Evolutionary conservation across 768 basidiomycete species (phyloP).

Genomic region (Amanita fuliginea): DNA sequence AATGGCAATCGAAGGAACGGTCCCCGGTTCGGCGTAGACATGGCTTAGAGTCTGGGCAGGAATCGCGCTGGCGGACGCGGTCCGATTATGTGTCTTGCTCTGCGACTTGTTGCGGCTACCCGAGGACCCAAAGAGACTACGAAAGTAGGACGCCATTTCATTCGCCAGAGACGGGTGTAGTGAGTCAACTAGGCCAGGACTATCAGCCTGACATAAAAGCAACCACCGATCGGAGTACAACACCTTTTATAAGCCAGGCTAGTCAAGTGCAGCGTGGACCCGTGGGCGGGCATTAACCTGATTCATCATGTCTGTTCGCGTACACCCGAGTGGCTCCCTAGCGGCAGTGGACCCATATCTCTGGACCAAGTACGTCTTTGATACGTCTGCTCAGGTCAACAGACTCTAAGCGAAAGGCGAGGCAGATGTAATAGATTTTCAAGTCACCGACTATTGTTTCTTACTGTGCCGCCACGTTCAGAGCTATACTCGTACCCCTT

Average conservation of each 20-base stretch:
- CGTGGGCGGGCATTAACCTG: not conserved
- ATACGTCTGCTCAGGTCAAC: not conserved
- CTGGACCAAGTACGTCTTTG: constrained; percentile 4
- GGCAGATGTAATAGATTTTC: not conserved
- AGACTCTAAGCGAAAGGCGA: not conserved
- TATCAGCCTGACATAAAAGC: not conserved
- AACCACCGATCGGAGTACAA: not conserved
- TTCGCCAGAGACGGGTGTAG: not conserved
- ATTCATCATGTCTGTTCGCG: not conserved
- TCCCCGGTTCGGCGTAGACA: constrained; percentile 26
- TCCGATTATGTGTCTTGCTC: constrained; percentile 27
- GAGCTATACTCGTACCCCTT: not conserved
- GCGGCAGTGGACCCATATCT: not conserved
- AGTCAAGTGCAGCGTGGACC: constrained; percentile 1
- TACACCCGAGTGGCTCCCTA: not conserved
- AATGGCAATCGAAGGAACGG: constrained; percentile 23
- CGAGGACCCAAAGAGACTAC: constrained; percentile 5
- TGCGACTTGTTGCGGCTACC: constrained; percentile 11
- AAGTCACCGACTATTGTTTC: not conserved
- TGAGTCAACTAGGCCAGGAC: not conserved
- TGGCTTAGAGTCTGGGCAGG: constrained; percentile 21
- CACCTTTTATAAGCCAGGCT: not conserved
- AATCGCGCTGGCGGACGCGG: constrained; percentile 26
- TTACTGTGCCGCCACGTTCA: not conserved
- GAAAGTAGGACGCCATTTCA: constrained; percentile 9